Base-by-base conservation (phyloP, 306 rosid genomes). In the Hippophae tibetana region DNA sequence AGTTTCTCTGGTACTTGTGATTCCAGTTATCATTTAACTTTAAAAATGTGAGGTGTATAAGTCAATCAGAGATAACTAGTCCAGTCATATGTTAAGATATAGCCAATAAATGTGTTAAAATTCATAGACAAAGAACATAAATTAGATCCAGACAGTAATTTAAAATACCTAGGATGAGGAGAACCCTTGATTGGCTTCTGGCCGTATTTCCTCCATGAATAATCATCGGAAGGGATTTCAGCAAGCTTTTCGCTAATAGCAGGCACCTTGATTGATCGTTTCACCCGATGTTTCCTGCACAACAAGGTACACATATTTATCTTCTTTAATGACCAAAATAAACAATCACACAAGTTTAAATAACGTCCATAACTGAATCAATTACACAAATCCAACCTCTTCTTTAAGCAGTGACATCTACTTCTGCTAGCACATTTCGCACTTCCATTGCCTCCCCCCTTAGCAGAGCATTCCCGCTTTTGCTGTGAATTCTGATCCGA, bases 161-260 rank as follows among this genome's bases (percentile, higher is more conserved):
- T 31, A 31, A 31, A 31, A 67, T 73, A 93, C 99, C 99, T 86
- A 54, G 99, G 99, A 57, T 93, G 99, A 61, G 99, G 99, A 56
- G 99, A 93, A 45, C 99, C 99, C 85, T 93, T 93, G 81, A 93
- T 93, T 53, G 99, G 99, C 80, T 93, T 93, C 81, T 93, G 99
- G 62, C 99, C 99, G 3, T 93, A 93, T 69, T 93, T 93, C 84
- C 99, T 86, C 99, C 99, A 93, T 43, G 99, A 93, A 72, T 80
- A 93, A 79, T 93, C 97, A 82, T 93, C 99, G 4, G 97, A 87
- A 58, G 99, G 99, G 40, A 93, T 93, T 74, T 93, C 99, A 2
- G 99, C 97, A 62, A 93, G 95, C 67, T 93, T 93, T 85, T 82
- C 84, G 76, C 99, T 93, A 43, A 93, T 86, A 43, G 99, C 99